phyloP scores from a whole-genome alignment of 805 yeast species.

The Wickerhamiella cacticola region DNA sequence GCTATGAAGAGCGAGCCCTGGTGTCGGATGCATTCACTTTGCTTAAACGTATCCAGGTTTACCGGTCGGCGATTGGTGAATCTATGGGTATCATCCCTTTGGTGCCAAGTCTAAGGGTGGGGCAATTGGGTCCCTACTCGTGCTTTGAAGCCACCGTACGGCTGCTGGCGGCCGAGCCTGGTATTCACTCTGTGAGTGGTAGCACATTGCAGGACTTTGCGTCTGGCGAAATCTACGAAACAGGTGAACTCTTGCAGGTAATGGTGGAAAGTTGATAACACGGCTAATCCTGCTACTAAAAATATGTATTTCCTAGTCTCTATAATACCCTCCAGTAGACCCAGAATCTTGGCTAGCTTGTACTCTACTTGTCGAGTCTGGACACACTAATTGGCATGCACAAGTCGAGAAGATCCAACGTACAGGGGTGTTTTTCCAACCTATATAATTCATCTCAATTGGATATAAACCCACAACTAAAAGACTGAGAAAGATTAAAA shows the following conservation, averaged over 20 bases:
- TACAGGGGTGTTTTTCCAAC: no score
- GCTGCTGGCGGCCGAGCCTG: constrained; percentile 50
- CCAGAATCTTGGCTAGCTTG: no score
- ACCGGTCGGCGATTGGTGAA: constrained; percentile 13
- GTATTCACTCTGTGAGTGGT: constrained; percentile 52
- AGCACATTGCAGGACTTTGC: constrained; percentile 50
- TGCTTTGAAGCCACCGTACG: constrained; percentile 53
- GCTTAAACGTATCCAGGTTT: constrained; percentile 10
- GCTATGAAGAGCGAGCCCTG: constrained; percentile 15
- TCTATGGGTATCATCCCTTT: constrained; percentile 50
- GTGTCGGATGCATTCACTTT: constrained; percentile 14
- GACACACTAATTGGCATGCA: no score
- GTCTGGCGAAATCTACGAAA: constrained; percentile 57
- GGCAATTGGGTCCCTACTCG: constrained; percentile 47
- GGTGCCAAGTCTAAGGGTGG: constrained; percentile 53
- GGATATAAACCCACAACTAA: no score
- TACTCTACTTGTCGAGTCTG: no score
- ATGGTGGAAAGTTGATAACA: constrained; percentile 35
- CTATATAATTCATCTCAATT: no score
- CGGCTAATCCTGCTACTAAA: no score
- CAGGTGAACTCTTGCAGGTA: constrained; percentile 59
- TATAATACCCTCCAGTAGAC: no score
- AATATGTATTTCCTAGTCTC: neutral
- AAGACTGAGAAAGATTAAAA: no score
- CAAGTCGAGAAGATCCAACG: no score